Evolutionary conservation across 768 basidiomycete species (phyloP).

Genomic region (Pleurotus platypus): DNA sequence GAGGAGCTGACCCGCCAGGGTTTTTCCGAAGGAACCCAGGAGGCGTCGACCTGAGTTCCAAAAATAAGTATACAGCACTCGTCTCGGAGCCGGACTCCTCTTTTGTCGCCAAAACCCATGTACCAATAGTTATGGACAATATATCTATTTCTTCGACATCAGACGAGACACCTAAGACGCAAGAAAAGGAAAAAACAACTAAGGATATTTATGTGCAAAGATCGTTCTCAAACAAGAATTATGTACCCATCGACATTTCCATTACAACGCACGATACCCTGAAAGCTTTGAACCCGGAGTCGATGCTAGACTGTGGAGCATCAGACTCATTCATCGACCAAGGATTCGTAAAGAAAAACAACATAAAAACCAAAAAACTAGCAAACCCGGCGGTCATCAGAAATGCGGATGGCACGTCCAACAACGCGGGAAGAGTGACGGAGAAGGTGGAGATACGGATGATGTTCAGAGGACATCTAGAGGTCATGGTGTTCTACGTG

Average conservation of each 20-base stretch:
- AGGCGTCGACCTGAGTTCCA: too few relatives aligned
- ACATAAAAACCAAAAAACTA: neutral
- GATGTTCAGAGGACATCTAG: constrained; percentile 14
- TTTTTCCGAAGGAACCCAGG: too few relatives aligned
- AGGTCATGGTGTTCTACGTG: constrained; percentile 16
- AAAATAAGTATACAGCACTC: too few relatives aligned
- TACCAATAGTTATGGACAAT: too few relatives aligned
- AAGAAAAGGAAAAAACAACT: too few relatives aligned
- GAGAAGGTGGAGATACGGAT: constrained; percentile 16
- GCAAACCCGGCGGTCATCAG: neutral
- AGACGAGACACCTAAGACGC: too few relatives aligned
- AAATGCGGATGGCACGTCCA: constrained; percentile 16
- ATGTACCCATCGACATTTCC: neutral
- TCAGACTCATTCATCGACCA: neutral
- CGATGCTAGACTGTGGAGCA: neutral
- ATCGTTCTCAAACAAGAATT: neutral
- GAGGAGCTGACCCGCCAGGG: too few relatives aligned
- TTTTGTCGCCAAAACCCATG: too few relatives aligned
- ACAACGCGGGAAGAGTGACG: constrained; percentile 17
- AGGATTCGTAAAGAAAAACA: neutral
- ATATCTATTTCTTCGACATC: too few relatives aligned
- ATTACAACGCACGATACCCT: neutral
- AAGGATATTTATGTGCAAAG: too few relatives aligned
- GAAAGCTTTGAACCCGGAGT: neutral
- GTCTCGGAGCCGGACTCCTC: too few relatives aligned